phyloP scores from a whole-genome alignment of 2,329 filamentous ascomycete species.

The Penicillium sumatraense region DNA sequence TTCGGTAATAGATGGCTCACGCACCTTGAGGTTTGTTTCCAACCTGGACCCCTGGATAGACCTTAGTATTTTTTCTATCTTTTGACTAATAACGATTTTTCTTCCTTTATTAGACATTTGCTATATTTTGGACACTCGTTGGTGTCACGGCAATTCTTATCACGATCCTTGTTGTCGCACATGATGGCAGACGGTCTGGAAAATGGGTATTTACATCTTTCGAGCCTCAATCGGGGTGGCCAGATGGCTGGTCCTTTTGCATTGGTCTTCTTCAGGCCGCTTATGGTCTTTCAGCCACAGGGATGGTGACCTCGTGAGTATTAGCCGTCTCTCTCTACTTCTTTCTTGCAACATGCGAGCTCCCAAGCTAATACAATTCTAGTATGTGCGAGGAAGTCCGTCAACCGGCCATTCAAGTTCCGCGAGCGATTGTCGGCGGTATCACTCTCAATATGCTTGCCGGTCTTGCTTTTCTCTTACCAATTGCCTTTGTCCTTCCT shows the following conservation, averaged over 20 bases:
- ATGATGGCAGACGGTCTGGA: slow-evolving; percentile 66
- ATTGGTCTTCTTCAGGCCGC: slow-evolving; percentile 67
- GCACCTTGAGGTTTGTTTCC: slow-evolving; percentile 66
- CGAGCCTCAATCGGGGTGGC: slow-evolving; percentile 69
- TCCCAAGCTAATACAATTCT: slow-evolving; percentile 23
- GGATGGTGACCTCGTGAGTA: slow-evolving; percentile 75
- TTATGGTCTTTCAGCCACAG: slow-evolving; percentile 70
- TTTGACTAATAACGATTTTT: slow-evolving; percentile 59
- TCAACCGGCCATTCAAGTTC: slow-evolving; percentile 66
- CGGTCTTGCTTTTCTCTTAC: slow-evolving; percentile 68
- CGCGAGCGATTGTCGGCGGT: slow-evolving; percentile 68
- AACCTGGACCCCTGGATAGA: neutral
- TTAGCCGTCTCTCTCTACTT: neutral
- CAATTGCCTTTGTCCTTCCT: slow-evolving; percentile 73
- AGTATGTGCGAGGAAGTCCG: slow-evolving; percentile 69
- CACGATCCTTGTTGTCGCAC: slow-evolving; percentile 70
- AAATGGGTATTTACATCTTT: slow-evolving; percentile 59
- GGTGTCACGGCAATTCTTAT: slow-evolving; percentile 67
- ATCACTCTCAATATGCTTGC: slow-evolving; percentile 67
- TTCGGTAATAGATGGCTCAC: slow-evolving; percentile 57
- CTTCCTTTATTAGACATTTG: slow-evolving; percentile 66
- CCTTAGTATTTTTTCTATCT: too few species aligned
- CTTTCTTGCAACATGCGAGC: slow-evolving; percentile 9
- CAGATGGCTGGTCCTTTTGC: slow-evolving; percentile 70
- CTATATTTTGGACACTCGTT: slow-evolving; percentile 68